Evolutionary conservation across 176 grass and related monocot genomes (phyloP).

Genomic region (Tillandsia fasciculata): DNA sequence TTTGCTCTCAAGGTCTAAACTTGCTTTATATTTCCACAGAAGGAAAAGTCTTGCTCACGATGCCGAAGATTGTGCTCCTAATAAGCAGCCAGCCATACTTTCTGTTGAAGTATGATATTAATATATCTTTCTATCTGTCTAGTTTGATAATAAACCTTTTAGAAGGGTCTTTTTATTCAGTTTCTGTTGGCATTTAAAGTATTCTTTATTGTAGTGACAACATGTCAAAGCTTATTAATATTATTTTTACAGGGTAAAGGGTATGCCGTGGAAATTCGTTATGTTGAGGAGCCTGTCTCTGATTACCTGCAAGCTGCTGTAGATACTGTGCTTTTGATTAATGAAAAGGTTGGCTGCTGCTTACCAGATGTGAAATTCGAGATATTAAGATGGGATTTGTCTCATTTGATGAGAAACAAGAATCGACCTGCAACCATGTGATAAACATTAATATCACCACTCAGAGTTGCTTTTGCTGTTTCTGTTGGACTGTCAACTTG

Average conservation of each 20-base stretch:
- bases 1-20: slow-evolving; percentile 12
- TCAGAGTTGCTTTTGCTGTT: too few relatives aligned
- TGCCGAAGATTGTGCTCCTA: slow-evolving; percentile 45
- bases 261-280: slow-evolving; percentile 79
- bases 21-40: slow-evolving; percentile 27
- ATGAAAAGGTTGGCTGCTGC: slow-evolving; percentile 55
- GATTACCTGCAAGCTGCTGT: slow-evolving; percentile 76
- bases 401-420: too few relatives aligned
- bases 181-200: background rate
- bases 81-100: slow-evolving; percentile 71
- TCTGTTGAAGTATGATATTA: slow-evolving; percentile 79
- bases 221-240: slow-evolving; percentile 6
- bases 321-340: slow-evolving; percentile 67
- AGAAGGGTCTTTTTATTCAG: background rate
- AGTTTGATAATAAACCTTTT: background rate
- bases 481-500: too few relatives aligned
- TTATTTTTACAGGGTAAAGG: slow-evolving; percentile 66
- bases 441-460: too few relatives aligned
- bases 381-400: too few relatives aligned
- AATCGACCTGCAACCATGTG: too few relatives aligned
- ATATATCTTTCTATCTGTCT: background rate
- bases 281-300: slow-evolving; percentile 84
- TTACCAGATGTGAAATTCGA: background rate
- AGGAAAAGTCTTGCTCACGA: slow-evolving; percentile 36
- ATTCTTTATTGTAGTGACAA: background rate